Percentiles rank a stretch among this genome's conserved stretches.
Evolutionary conservation across 2,329 filamentous ascomycete genomes (phyloP).

Genomic region (Curvularia sp.): DNA sequence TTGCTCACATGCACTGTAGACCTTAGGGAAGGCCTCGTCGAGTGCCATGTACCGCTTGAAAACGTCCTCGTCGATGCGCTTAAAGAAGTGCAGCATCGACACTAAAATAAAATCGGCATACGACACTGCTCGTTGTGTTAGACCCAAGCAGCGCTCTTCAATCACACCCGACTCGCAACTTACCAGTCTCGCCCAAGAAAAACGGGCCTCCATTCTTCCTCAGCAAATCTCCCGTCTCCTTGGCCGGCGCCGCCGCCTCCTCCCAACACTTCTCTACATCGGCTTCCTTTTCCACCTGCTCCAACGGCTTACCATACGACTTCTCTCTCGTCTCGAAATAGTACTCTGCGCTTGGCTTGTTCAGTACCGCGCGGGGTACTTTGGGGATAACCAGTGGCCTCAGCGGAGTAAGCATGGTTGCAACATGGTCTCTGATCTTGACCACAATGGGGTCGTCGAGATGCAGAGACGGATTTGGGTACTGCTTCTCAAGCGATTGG

Average conservation of each 20-base stretch:
- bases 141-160: neutral
- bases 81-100: conserved; percentile 56
- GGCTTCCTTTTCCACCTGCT: conserved; percentile 57
- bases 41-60: conserved; percentile 51
- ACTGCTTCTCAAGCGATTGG: conserved; percentile 61
- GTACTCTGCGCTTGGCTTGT: conserved; percentile 59
- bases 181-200: conserved; percentile 62
- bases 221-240: conserved; percentile 55
- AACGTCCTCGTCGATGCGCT: conserved; percentile 44
- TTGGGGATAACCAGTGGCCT: conserved; percentile 47
- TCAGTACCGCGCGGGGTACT: conserved; percentile 61
- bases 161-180: conserved; percentile 8
- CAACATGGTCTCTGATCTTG: conserved; percentile 55
- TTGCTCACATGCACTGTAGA: conserved; percentile 51
- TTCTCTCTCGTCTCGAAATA: conserved; percentile 62
- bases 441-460: conserved; percentile 61
- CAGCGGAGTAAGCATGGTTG: conserved; percentile 29
- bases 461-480: conserved; percentile 65
- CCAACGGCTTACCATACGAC: conserved; percentile 60
- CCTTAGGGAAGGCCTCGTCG: conserved; percentile 47
- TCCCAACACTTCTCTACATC: conserved; percentile 61
- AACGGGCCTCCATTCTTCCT: conserved; percentile 66
- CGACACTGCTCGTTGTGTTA: conserved; percentile 35
- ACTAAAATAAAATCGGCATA: conserved; percentile 62
- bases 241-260: conserved; percentile 49